Conservation (phyloP, 169 alveolate species). For the Plasmodium blacklocki region DNA sequence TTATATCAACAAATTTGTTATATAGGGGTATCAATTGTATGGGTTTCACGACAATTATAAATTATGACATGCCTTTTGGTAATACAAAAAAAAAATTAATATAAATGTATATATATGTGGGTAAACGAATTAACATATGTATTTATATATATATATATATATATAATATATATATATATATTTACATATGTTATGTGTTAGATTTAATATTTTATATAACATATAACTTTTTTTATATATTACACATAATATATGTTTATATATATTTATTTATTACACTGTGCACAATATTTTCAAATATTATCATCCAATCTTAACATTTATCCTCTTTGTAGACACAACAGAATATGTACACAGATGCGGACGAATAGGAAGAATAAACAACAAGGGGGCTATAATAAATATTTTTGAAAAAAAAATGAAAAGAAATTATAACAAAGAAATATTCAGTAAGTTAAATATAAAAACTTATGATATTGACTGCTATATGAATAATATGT, state of each 20-base stretch:
- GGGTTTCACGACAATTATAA: conserved; percentile 59
- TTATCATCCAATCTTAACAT: neutral
- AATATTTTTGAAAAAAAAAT: conserved; percentile 49
- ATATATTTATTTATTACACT: neutral
- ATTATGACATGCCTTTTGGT: conserved; percentile 64
- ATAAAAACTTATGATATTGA: conserved; percentile 36
- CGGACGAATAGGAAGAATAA: conserved; percentile 73
- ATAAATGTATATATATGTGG: neutral
- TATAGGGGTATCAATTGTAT: conserved; percentile 68
- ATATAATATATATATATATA: no score
- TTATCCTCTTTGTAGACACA: conserved; percentile 7
- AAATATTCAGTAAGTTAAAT: conserved; percentile 44
- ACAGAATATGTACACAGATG: conserved; percentile 68
- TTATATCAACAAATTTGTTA: conserved; percentile 51
- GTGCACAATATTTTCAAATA: no score
- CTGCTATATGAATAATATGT: conserved; percentile 60
- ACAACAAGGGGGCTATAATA: conserved; percentile 61
- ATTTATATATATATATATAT: neutral
- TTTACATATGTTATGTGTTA: no score
- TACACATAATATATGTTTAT: neutral
- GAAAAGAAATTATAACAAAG: conserved; percentile 15
- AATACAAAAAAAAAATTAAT: neutral
- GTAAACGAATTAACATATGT: neutral
- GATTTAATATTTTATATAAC: no score
- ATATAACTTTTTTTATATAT: neutral